Evolutionary conservation across 73 alveolate species (phyloP), one percentile per base, ranked within the genome.

Genomic region (Paramecium pentaurelia): DNA sequence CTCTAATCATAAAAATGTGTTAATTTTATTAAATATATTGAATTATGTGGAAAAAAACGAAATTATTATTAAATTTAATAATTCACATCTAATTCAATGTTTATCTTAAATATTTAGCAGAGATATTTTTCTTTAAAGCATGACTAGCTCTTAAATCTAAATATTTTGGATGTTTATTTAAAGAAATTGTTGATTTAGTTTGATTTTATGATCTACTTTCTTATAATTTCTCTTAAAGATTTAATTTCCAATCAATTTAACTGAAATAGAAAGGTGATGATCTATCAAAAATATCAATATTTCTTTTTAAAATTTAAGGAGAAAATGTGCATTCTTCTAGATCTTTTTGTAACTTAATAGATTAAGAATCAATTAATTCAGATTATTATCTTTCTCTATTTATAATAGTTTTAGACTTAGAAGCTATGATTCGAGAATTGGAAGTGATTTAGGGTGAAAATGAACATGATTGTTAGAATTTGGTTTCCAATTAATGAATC

Each of bases 301-400:
- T 28, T 10, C 20, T 77, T 36, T 30, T 80, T 1, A 80, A 47
- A 45, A 80, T 80, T 27, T 44, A 16, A 25, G 91, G 91, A 6
- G 91, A 80, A 49, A 80, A 80, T 11, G 91, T 80, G 54, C 91
- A 80, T 49, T 80, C 71, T 14, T 45, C 91, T 44, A 80, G 49
- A 11, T 80, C 91, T 49, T 80, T 80, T 49, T 44, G 42, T 49
- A 80, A 80, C 58, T 80, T 80, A 11, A 42, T 25, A 0, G 91
- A 32, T 49, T 47, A 14, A 22, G 64, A 38, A 45, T 80, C 91
- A 18, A 80, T 44, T 16, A 75, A 14, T 49, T 47, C 16, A n/a
- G 49, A 37, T 2, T 8, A 73, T n/a, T 44, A 8, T 73, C 47
- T 73, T 40, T 7, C 20, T 28, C n/a, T 71, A 71, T 71, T 60